A percentile compares a stretch with the other conserved stretches of the same genome.
These are phyloP conservation scores for Nemania bipapillata DNA, from an alignment of 2,329 filamentous ascomycete species.

Conservation along the genomic window DNA sequence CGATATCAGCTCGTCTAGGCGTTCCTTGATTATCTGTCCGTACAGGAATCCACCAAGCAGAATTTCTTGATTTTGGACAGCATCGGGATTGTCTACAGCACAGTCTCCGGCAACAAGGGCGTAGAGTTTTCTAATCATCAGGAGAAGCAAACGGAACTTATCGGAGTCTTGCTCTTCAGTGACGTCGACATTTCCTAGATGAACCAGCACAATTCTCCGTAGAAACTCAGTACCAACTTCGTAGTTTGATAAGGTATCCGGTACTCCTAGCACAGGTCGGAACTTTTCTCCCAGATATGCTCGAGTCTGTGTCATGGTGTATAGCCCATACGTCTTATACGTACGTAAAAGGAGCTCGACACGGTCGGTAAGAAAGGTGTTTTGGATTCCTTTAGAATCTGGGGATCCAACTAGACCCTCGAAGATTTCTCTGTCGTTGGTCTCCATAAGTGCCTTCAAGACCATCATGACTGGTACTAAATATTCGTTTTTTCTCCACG, in stretches of 20 bases:
- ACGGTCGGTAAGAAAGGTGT: slow-evolving; percentile 94
- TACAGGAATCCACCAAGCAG: slow-evolving; percentile 93
- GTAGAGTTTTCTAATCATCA: slow-evolving; percentile 97
- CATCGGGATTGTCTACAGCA: slow-evolving; percentile 93
- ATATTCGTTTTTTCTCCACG: slow-evolving; percentile 97
- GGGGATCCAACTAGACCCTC: slow-evolving; percentile 86
- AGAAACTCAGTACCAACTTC: slow-evolving; percentile 93
- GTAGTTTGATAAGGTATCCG: slow-evolving; percentile 84
- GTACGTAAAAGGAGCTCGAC: slow-evolving; percentile 91
- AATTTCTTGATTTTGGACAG: slow-evolving; percentile 95
- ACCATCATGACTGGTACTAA: slow-evolving; percentile 98
- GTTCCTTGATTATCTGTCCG: slow-evolving; percentile 94
- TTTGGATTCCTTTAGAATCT: slow-evolving; percentile 79
- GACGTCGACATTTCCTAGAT: slow-evolving; percentile 86
- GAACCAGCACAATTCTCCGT: slow-evolving; percentile 87
- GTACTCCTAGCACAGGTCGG: slow-evolving; percentile 83
- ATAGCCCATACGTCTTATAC: slow-evolving; percentile 89
- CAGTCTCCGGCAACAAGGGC: slow-evolving; percentile 92
- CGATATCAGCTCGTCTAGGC: slow-evolving; percentile 85
- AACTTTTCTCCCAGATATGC: slow-evolving; percentile 92
- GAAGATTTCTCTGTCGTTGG: slow-evolving; percentile 95
- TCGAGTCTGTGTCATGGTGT: slow-evolving; percentile 82
- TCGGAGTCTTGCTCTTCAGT: slow-evolving; percentile 85
- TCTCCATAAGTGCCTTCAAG: slow-evolving; percentile 92
- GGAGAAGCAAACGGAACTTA: slow-evolving; percentile 92